Conservation (phyloP, 345 rosid species). For the Viola odorata region DNA sequence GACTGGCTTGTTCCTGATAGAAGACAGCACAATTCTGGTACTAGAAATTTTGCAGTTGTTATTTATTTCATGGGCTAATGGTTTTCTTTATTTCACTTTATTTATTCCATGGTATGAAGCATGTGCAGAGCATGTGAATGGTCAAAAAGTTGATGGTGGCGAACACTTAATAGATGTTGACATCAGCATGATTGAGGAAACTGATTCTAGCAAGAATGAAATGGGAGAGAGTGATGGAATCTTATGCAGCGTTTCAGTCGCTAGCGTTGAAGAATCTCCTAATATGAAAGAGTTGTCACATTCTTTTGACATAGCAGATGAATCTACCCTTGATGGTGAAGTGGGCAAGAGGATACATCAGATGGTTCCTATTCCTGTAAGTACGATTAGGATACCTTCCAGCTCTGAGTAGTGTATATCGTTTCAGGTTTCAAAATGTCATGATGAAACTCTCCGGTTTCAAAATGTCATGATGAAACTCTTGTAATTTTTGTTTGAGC, state of each 20-base stretch:
- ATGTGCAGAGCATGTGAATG: slow-evolving; percentile 30
- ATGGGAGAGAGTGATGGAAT: slow-evolving; percentile 24
- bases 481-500: too few species aligned
- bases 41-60: slow-evolving; percentile 14
- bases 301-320: slow-evolving; percentile 47
- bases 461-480: neutral
- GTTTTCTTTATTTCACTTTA: neutral
- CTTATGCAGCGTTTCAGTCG: slow-evolving; percentile 15
- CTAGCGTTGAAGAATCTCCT: slow-evolving; percentile 18
- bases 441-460: too few species aligned
- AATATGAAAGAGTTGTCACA: slow-evolving; percentile 28
- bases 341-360: slow-evolving; percentile 63
- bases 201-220: slow-evolving; percentile 9
- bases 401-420: neutral
- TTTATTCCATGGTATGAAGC: slow-evolving; percentile 4
- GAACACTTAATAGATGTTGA: neutral
- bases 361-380: slow-evolving; percentile 70
- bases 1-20: slow-evolving; percentile 45
- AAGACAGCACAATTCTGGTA: slow-evolving; percentile 18
- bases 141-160: slow-evolving; percentile 6
- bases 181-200: slow-evolving; percentile 9
- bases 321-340: slow-evolving; percentile 55
- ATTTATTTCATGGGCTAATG: slow-evolving; percentile 7
- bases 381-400: slow-evolving; percentile 18
- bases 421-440: neutral